Evolutionary conservation across 495 filamentous ascomycete species (phyloP), one percentile per base, ranked within the genome.

Genomic region (Entonaema liquescens): DNA sequence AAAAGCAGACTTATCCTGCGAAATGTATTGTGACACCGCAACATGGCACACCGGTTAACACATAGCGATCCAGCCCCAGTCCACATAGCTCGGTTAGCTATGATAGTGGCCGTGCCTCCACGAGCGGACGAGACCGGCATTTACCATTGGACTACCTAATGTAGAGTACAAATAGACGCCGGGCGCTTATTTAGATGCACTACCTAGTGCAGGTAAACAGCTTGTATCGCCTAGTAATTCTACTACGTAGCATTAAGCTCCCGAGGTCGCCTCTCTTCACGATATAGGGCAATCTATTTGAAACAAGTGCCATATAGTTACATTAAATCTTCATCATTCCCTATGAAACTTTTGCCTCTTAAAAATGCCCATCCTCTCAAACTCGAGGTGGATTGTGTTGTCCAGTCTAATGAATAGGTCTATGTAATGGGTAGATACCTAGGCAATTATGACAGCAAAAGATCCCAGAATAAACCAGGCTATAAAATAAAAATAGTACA

Each of bases 401-500:
- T n/a, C n/a, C n/a, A n/a, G n/a, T n/a, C n/a, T n/a, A n/a, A n/a
- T n/a, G n/a, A n/a, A n/a, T 33, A 33, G 11, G 31, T 33, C 31
- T 33, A 33, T 33, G 31, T 7, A 9, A 9, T 6, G 31, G 5
- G 11, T 33, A 33, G 31, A 6, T 33, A 42, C 15, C 38, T 15
- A n/a, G 8, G 1, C 15, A 0, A 12, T 15, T n/a, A 6, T 42
- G 38, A 19, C 13, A 42, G 38, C 11, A 17, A 4, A 12, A 26
- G n/a, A 44, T 1, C 7, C 19, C 26, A 52, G 19, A 62, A 40
- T 33, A 21, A 62, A 42, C 25, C 23, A 62, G 29, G 40, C 52
- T 26, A 58, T 61, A 56, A 23, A 50, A 56, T 21, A 25, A 58
- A 67, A 66, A 71, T 71, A 66, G 49, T 62, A 63, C 40, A 65